Evolutionary conservation across 2,329 filamentous ascomycete species (phyloP).

Genomic region (Tolypocladium amazonense): DNA sequence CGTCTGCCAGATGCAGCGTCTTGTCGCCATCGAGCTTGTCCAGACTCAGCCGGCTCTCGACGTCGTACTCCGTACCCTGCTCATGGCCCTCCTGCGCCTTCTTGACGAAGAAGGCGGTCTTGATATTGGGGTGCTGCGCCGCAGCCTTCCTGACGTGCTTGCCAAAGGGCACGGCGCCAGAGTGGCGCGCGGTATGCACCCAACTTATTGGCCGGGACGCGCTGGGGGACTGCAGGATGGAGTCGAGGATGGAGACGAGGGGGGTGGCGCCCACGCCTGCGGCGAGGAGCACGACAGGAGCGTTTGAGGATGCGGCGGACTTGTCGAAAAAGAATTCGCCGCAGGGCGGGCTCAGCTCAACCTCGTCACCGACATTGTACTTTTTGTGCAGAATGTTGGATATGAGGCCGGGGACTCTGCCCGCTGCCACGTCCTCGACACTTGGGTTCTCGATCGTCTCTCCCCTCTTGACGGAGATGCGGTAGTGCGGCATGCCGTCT

Average conservation of each 20-base stretch:
- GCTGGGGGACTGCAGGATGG: constrained; percentile 24
- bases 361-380: constrained; percentile 37
- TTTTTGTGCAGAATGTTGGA: constrained; percentile 41
- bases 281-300: constrained; percentile 54
- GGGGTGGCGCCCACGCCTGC: constrained; percentile 61
- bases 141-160: constrained; percentile 33
- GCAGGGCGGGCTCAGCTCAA: constrained; percentile 44
- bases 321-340: constrained; percentile 53
- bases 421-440: constrained; percentile 20
- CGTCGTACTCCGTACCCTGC: constrained; percentile 44
- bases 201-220: constrained; percentile 42
- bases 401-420: constrained; percentile 33
- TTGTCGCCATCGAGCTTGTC: constrained; percentile 34
- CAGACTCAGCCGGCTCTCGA: constrained; percentile 45
- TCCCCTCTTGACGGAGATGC: constrained; percentile 65
- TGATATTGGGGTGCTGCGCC: constrained; percentile 13
- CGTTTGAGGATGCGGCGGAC: constrained; percentile 25
- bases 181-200: constrained; percentile 48
- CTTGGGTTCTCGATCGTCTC: constrained; percentile 23
- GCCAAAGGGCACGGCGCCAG: constrained; percentile 43
- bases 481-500: constrained; percentile 46
- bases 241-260: constrained; percentile 54
- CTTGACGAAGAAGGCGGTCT: constrained; percentile 41
- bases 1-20: constrained; percentile 41
- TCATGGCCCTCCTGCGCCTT: constrained; percentile 28